Evolutionary conservation across 225 moss, liverwort and hornwort genomes (phyloP).

Genomic region (Pseudisothecium myosuroides): DNA sequence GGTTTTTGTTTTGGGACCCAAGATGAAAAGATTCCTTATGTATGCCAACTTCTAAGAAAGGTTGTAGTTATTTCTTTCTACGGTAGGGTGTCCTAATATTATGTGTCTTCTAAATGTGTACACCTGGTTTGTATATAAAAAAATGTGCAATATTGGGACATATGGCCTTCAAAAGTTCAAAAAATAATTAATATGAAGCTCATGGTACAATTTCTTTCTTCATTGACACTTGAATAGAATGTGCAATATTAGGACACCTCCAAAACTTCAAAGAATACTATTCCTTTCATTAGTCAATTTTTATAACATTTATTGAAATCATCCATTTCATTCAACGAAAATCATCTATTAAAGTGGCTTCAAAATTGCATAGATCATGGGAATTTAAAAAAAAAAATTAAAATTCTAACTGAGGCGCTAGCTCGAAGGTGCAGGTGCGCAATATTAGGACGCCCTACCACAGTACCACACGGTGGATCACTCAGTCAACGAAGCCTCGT

Average conservation of each 20-base stretch:
- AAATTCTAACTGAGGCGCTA: no score
- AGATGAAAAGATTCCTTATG: no score
- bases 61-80: not conserved
- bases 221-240: not conserved
- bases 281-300: not conserved
- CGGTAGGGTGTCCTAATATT: no score
- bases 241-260: not conserved
- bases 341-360: not conserved
- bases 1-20: rapidly evolving
- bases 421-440: rapidly evolving
- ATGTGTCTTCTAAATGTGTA: rapidly evolving
- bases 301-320: not conserved
- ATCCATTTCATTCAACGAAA: not conserved
- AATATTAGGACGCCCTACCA: no score
- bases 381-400: not conserved
- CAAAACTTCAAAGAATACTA: not conserved
- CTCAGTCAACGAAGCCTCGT: not conserved
- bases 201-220: not conserved
- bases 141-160: not conserved
- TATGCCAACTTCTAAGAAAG: rapidly evolving
- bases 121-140: not conserved
- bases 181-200: not conserved
- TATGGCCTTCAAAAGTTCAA: not conserved
- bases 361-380: not conserved
- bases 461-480: not conserved